These are phyloP conservation scores for Aurifilum marmelostoma DNA, from an alignment of 2,329 filamentous ascomycete species.

Conservation along the genomic window DNA sequence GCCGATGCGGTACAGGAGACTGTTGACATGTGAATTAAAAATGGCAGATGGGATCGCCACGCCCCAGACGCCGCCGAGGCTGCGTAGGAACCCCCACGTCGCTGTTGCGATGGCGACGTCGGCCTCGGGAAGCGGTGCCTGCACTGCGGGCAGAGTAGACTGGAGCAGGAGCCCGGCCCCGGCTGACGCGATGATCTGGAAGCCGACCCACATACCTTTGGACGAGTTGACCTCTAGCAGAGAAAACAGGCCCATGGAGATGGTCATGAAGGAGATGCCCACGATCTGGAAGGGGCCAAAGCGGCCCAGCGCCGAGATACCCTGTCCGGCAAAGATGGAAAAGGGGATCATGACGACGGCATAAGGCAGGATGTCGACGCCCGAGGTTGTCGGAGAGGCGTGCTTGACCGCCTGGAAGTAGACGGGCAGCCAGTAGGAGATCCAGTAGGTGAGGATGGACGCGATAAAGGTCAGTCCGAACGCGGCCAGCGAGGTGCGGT, in stretches of 20 bases:
- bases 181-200: conserved; percentile 44
- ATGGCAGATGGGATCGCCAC: conserved; percentile 44
- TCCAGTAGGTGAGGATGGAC: too few relatives aligned
- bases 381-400: too few relatives aligned
- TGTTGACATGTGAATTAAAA: conserved; percentile 37
- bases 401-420: too few relatives aligned
- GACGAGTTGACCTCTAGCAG: conserved; percentile 36
- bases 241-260: conserved; percentile 43
- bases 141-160: conserved; percentile 46
- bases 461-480: too few relatives aligned
- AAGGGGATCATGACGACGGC: too few relatives aligned
- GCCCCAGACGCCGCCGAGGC: conserved; percentile 46
- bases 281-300: conserved; percentile 31
- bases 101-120: conserved; percentile 42
- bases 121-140: conserved; percentile 39
- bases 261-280: conserved; percentile 37
- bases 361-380: too few relatives aligned
- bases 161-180: too few relatives aligned
- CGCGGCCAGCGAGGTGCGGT: too few relatives aligned
- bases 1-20: neutral
- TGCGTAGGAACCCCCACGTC: conserved; percentile 47
- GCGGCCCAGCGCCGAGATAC: too few relatives aligned
- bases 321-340: too few relatives aligned
- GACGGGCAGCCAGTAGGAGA: too few relatives aligned
- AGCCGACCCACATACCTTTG: conserved; percentile 45